Conservation (phyloP, 1,284 basidiomycete species). For the Rhodotorula mucilaginosa region DNA sequence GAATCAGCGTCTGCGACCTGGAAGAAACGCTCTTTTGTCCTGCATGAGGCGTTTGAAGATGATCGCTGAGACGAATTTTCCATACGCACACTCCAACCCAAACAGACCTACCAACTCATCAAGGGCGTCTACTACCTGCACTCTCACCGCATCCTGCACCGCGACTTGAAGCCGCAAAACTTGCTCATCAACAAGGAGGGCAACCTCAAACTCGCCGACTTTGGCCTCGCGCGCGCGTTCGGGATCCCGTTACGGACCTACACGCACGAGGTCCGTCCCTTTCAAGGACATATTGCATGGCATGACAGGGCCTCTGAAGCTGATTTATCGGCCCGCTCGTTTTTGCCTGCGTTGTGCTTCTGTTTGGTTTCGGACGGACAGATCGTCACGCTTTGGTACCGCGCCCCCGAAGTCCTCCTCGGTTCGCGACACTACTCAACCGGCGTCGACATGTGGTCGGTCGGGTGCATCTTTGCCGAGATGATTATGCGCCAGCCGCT, state of each 20-base stretch:
- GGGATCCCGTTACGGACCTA: conserved; percentile 98
- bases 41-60: too few species aligned
- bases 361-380: conserved; percentile 46
- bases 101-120: conserved; percentile 69
- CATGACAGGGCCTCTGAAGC: background rate
- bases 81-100: background rate
- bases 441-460: conserved; percentile 98
- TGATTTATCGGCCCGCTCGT: background rate
- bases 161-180: conserved; percentile 97
- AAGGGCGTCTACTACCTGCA: conserved; percentile 92
- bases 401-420: conserved; percentile 92
- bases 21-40: too few species aligned
- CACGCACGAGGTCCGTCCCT: conserved; percentile 78
- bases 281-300: too few species aligned
- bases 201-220: conserved; percentile 93
- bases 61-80: conserved; percentile 66
- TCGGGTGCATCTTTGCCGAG: conserved; percentile 90
- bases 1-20: too few species aligned
- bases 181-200: conserved; percentile 85
- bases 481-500: conserved; percentile 89
- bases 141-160: conserved; percentile 91
- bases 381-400: conserved; percentile 98
- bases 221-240: conserved; percentile 93
- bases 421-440: conserved; percentile 95
- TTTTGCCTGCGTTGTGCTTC: too few species aligned